Percentiles rank a stretch among this genome's conserved stretches.
phyloP scores from a whole-genome alignment of 768 basidiomycete genomes.

The Nidularia pulvinata region DNA sequence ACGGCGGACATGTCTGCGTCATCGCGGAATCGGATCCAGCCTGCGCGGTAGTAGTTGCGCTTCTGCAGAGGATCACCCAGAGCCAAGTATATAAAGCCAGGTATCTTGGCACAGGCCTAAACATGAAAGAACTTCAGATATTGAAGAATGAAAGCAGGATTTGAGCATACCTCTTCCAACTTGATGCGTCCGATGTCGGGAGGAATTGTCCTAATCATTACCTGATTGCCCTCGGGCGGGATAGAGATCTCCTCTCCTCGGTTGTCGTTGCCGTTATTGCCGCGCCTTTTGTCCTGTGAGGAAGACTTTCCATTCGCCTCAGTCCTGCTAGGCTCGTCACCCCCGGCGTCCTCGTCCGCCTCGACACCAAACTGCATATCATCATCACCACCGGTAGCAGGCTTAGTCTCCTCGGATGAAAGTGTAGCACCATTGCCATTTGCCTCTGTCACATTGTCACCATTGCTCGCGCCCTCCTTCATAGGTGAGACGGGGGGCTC shows the following conservation, averaged over 20 bases:
- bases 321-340: conserved; percentile 54
- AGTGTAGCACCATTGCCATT: conserved; percentile 34
- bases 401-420: conserved; percentile 53
- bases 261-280: conserved; percentile 42
- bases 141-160: conserved; percentile 3
- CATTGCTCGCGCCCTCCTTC: conserved; percentile 52
- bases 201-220: conserved; percentile 95
- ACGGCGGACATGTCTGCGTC: conserved; percentile 81
- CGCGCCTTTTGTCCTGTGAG: no score
- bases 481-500: conserved; percentile 48
- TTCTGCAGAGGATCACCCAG: conserved; percentile 92
- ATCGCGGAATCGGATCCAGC: conserved; percentile 87
- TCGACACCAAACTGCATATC: conserved; percentile 78
- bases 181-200: conserved; percentile 90
- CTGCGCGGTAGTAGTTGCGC: conserved; percentile 92
- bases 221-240: conserved; percentile 80
- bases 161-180: conserved; percentile 73
- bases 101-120: conserved; percentile 74
- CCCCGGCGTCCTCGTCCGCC: conserved; percentile 67
- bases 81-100: conserved; percentile 88
- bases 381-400: conserved; percentile 53
- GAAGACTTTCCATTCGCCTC: conserved; percentile 59
- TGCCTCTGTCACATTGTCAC: conserved; percentile 34
- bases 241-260: conserved; percentile 76
- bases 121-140: conserved; percentile 6